Evolutionary conservation across 495 filamentous ascomycete species (phyloP).

Genomic region (Choiromyces venosus): DNA sequence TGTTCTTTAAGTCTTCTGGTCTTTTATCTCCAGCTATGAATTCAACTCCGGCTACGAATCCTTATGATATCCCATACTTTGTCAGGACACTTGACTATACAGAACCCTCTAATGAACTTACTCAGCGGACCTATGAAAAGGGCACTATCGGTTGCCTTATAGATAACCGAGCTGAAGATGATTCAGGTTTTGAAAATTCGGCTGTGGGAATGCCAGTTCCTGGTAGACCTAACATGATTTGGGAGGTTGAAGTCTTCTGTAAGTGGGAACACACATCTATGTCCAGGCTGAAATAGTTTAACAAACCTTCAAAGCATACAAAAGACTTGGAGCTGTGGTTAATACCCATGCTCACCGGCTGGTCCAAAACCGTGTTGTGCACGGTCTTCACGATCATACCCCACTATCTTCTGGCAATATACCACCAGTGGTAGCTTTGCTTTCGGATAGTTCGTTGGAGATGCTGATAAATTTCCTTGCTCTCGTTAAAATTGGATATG

Average conservation of each 20-base stretch:
- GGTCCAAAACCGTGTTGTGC: constrained; percentile 5
- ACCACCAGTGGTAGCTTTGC: constrained; percentile 45
- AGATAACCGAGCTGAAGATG: constrained; percentile 43
- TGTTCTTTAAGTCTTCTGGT: neutral
- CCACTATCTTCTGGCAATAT: neutral
- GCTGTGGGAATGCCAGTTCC: constrained; percentile 49
- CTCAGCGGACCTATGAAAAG: neutral
- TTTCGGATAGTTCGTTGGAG: constrained; percentile 49
- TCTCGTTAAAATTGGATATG: constrained; percentile 49
- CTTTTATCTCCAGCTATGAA: neutral
- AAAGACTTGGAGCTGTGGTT: constrained; percentile 11
- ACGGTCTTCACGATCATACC: neutral
- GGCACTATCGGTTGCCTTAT: constrained; percentile 48
- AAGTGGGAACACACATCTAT: constrained; percentile 5
- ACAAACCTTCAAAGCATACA: constrained; percentile 16
- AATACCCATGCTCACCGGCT: constrained; percentile 14
- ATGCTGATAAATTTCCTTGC: constrained; percentile 54
- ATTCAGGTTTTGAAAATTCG: constrained; percentile 31
- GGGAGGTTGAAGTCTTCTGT: constrained; percentile 38
- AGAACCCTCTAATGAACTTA: constrained; percentile 41
- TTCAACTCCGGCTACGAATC: neutral
- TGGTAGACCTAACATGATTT: constrained; percentile 7
- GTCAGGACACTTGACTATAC: constrained; percentile 27
- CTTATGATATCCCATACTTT: constrained; percentile 20
- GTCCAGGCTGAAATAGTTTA: constrained; percentile 1